Percentiles rank a stretch among this genome's conserved stretches.
Conservation (phyloP, 1,284 basidiomycete genomes). For the Malassezia caprae region DNA sequence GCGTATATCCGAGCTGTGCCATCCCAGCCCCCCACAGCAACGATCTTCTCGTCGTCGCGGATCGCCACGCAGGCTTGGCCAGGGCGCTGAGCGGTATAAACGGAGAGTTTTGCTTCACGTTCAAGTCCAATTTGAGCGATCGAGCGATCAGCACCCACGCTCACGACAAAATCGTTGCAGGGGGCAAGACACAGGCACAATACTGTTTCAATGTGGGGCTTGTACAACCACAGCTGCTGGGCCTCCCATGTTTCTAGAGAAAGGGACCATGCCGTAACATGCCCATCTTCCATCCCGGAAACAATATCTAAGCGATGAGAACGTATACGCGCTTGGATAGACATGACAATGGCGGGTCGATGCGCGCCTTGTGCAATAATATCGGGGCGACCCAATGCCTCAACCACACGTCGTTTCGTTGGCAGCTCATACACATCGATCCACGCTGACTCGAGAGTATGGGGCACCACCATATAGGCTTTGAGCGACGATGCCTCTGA, state of each 20-base stretch:
- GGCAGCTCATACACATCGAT: slow-evolving; percentile 14
- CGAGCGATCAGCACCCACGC: slow-evolving; percentile 12
- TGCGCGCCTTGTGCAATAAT: neutral
- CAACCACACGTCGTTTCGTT: slow-evolving; percentile 3
- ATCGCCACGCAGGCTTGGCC: slow-evolving; percentile 11
- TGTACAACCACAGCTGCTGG: slow-evolving; percentile 7
- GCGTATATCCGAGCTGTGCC: neutral
- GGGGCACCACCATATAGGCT: slow-evolving; percentile 8
- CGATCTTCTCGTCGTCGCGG: neutral
- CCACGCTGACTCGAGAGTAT: slow-evolving; percentile 14
- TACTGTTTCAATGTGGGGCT: slow-evolving; percentile 7
- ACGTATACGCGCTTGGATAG: neutral
- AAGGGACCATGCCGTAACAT: neutral
- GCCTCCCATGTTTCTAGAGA: neutral
- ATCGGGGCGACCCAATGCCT: neutral
- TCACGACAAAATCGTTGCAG: neutral
- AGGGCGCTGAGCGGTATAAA: neutral
- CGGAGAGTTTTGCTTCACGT: neutral
- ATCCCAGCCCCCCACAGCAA: slow-evolving; percentile 15
- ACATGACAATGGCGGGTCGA: slow-evolving; percentile 14
- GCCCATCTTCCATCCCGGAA: slow-evolving; percentile 13
- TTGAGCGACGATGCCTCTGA: neutral
- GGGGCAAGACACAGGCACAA: slow-evolving; percentile 2
- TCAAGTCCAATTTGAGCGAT: neutral
- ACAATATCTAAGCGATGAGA: neutral